Conservation (phyloP, 495 filamentous ascomycete genomes). For the Sabuloglossum arenarium region DNA sequence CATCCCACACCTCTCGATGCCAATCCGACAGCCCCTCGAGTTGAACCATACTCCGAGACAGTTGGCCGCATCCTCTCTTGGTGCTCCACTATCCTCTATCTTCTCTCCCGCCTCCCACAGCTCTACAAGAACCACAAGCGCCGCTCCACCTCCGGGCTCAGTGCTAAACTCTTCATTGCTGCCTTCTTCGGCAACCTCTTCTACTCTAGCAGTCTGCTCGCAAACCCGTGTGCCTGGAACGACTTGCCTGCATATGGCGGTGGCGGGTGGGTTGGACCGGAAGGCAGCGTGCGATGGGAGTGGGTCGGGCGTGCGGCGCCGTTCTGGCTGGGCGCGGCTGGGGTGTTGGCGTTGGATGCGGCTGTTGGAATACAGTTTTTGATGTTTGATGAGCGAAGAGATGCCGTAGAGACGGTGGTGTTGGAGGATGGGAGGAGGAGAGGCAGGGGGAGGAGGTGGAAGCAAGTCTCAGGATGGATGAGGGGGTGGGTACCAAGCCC, state of each 20-base stretch:
- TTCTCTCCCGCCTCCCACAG: constrained; percentile 49
- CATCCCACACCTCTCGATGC: neutral
- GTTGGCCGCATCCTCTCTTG: constrained; percentile 40
- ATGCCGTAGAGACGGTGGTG: constrained; percentile 18
- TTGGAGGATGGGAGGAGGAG: constrained; percentile 19
- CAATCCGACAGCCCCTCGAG: neutral
- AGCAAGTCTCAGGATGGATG: constrained; percentile 42
- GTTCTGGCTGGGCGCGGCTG: constrained; percentile 52
- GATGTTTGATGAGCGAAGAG: constrained; percentile 25
- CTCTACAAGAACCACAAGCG: constrained; percentile 46
- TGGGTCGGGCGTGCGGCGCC: constrained; percentile 41
- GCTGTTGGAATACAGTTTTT: constrained; percentile 45
- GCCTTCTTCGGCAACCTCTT: constrained; percentile 56
- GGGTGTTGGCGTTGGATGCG: constrained; percentile 44
- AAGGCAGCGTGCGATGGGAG: constrained; percentile 32
- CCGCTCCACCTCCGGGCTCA: constrained; percentile 49
- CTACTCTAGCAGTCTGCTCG: constrained; percentile 43
- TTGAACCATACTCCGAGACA: constrained; percentile 3
- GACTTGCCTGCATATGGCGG: constrained; percentile 40
- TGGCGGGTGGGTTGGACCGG: constrained; percentile 39
- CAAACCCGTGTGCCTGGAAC: constrained; percentile 48
- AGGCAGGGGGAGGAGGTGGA: constrained; percentile 26
- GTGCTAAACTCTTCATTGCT: constrained; percentile 43
- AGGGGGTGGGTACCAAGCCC: constrained; percentile 38
- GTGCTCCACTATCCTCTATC: constrained; percentile 44